phyloP scores from a whole-genome alignment of 139 green algal species.

The Axilococcus clingmanii region DNA sequence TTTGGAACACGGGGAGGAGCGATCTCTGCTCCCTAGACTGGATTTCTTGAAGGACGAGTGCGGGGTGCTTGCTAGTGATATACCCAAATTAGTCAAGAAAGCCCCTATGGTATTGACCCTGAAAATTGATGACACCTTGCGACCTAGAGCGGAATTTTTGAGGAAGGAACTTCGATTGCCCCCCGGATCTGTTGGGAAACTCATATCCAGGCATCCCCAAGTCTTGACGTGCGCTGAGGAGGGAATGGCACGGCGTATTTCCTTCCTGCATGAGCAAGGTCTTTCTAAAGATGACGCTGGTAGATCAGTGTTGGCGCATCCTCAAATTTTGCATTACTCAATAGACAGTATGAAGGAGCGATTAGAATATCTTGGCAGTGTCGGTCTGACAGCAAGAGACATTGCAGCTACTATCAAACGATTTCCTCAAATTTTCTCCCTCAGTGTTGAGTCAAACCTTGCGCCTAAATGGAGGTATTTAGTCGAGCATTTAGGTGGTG shows the following conservation, averaged over 20 bases:
- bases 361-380: slow-evolving; percentile 21
- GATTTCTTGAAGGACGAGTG: slow-evolving; percentile 36
- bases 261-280: slow-evolving; percentile 24
- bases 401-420: slow-evolving; percentile 28
- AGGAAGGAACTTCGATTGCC: slow-evolving; percentile 15
- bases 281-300: slow-evolving; percentile 28
- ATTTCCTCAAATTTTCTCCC: slow-evolving; percentile 49
- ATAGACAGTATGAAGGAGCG: slow-evolving; percentile 29
- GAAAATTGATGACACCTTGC: slow-evolving; percentile 33
- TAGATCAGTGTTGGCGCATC: slow-evolving; percentile 29
- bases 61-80: slow-evolving; percentile 26
- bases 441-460: slow-evolving; percentile 44
- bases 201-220: slow-evolving; percentile 38
- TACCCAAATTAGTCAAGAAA: slow-evolving; percentile 35
- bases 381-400: slow-evolving; percentile 42
- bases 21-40: slow-evolving; percentile 34
- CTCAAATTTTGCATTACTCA: slow-evolving; percentile 63
- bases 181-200: slow-evolving; percentile 26
- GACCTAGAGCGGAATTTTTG: slow-evolving; percentile 38
- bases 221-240: slow-evolving; percentile 51
- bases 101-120: slow-evolving; percentile 43
- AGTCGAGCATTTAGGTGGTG: slow-evolving; percentile 36
- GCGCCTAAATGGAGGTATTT: slow-evolving; percentile 66
- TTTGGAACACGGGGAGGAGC: slow-evolving; percentile 35
- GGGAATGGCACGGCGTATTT: slow-evolving; percentile 34